phyloP scores from a whole-genome alignment of 1,284 basidiomycete genomes.

The Tilletia caries region DNA sequence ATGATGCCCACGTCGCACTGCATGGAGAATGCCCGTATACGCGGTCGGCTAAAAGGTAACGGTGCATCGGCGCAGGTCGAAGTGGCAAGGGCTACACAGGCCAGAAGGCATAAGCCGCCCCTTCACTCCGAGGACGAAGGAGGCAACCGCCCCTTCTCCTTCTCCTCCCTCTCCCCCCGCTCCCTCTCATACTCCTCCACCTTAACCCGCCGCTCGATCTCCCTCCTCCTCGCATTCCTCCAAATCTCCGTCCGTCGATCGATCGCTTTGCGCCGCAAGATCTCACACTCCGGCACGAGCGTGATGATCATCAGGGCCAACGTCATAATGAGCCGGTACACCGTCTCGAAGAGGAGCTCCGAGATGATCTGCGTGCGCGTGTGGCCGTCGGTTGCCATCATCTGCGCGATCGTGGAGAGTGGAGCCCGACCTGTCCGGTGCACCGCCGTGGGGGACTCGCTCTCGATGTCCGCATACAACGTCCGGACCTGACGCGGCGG shows the following conservation, averaged over 20 bases:
- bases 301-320: not conserved
- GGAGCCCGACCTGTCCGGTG: not conserved
- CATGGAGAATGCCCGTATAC: too few relatives aligned
- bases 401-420: not conserved
- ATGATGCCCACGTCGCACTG: too few relatives aligned
- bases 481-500: not conserved
- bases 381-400: not conserved
- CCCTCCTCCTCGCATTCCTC: slow-evolving; percentile 1
- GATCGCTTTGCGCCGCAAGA: not conserved
- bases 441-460: not conserved
- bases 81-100: too few relatives aligned
- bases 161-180: not conserved
- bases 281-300: slow-evolving; percentile 7
- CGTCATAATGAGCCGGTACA: not conserved
- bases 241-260: slow-evolving; percentile 7
- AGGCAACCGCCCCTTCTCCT: not conserved
- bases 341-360: not conserved
- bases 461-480: slow-evolving; percentile 1
- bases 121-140: too few relatives aligned
- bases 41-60: too few relatives aligned
- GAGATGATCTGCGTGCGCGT: not conserved
- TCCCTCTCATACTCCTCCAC: not conserved
- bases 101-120: too few relatives aligned
- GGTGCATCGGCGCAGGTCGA: too few relatives aligned
- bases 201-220: not conserved